Evolutionary conservation across 768 basidiomycete species (phyloP).

Genomic region (Tylopilus subfusipes): DNA sequence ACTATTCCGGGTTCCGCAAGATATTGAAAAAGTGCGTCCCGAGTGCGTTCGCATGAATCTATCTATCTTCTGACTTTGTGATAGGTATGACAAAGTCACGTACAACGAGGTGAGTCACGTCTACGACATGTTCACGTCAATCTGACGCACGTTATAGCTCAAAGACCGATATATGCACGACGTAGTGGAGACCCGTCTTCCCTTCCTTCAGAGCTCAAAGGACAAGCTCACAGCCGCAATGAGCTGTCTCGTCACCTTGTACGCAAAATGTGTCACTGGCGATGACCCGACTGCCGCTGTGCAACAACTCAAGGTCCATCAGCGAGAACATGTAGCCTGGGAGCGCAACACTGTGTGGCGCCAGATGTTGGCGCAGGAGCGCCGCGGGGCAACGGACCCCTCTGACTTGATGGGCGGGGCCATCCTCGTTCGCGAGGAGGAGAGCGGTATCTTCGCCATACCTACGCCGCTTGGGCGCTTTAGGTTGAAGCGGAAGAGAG

Average conservation of each 20-base stretch:
- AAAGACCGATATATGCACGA: conserved; percentile 75
- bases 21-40: conserved; percentile 86
- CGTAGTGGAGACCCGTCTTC: conserved; percentile 59
- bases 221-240: conserved; percentile 58
- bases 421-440: conserved; percentile 41
- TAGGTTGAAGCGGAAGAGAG: conserved; percentile 57
- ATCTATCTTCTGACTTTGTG: not conserved
- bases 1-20: conserved; percentile 91
- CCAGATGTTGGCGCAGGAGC: conserved; percentile 85
- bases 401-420: conserved; percentile 42
- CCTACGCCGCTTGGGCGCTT: conserved; percentile 66
- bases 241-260: conserved; percentile 61
- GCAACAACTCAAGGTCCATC: conserved; percentile 80
- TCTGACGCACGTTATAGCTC: conserved; percentile 41
- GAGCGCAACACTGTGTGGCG: conserved; percentile 98
- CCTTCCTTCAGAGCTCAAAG: conserved; percentile 66
- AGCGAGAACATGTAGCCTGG: conserved; percentile 93
- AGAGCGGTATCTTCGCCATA: conserved; percentile 39
- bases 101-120: conserved; percentile 49
- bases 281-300: conserved; percentile 67
- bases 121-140: not conserved
- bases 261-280: conserved; percentile 79
- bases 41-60: not conserved
- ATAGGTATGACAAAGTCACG: conserved; percentile 94
- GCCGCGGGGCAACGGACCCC: conserved; percentile 47